Percentiles rank a stretch among this genome's conserved stretches.
Evolutionary conservation across 2,329 filamentous ascomycete genomes (phyloP).

Genomic region (Aspergillus novofumigatus): DNA sequence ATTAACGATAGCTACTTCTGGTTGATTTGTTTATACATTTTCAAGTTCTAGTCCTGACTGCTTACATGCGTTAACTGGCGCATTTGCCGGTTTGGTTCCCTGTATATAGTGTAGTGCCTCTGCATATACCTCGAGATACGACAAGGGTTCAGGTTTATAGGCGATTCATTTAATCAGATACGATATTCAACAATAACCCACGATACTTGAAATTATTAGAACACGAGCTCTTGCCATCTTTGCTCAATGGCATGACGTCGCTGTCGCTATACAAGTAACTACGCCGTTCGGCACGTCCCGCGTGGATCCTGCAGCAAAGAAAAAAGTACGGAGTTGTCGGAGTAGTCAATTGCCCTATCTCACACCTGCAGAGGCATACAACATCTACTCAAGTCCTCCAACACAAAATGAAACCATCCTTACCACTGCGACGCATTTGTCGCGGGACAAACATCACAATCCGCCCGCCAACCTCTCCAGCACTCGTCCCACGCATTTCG

Average conservation of each 20-base stretch:
- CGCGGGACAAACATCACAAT: neutral
- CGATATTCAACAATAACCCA: too few relatives aligned
- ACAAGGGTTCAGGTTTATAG: too few relatives aligned
- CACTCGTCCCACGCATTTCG: neutral
- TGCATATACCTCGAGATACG: too few relatives aligned
- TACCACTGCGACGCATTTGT: neutral
- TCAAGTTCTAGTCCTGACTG: too few relatives aligned
- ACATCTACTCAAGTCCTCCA: neutral
- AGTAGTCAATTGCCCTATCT: neutral
- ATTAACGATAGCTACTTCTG: too few relatives aligned
- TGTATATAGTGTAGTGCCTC: too few relatives aligned
- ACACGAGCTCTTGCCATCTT: neutral
- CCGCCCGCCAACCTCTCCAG: neutral
- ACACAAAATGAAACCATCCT: constrained; percentile 4
- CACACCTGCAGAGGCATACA: neutral
- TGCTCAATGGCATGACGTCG: neutral
- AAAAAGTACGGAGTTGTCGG: neutral
- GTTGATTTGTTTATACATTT: too few relatives aligned
- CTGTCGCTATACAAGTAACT: neutral
- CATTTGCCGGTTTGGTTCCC: too few relatives aligned
- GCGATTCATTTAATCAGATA: too few relatives aligned
- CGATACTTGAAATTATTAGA: neutral
- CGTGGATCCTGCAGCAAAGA: neutral
- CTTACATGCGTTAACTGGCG: too few relatives aligned
- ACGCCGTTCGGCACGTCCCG: constrained; percentile 6